Base-by-base conservation (phyloP, 495 filamentous ascomycete genomes). In the Darksidea phi region DNA sequence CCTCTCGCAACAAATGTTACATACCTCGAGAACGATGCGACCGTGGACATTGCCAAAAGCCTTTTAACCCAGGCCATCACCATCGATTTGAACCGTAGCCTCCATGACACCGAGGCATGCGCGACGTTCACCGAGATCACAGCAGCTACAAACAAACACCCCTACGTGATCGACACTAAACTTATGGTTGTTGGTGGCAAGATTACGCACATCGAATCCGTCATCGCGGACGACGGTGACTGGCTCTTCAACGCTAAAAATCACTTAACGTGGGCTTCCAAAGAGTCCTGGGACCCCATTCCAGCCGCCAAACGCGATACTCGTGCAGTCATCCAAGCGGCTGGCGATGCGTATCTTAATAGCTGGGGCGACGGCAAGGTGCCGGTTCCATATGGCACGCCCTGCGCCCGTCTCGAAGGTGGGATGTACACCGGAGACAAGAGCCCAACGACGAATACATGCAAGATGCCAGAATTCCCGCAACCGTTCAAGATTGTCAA, bases 361-460 rank as follows among this genome's bases (percentile, higher is more conserved):
- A 66, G 75, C 42, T 80, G 75, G 67, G 67, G 68, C 12, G 65
- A 80, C 58, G 70, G 67, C 13, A 72, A 21, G 18, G 69, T 78
- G 15, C 70, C 66, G 15, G 78, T 77, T 0, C 78, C 78, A 1
- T 78, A 75, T 52, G 77, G 77, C 1, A 77, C 69, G 10, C 78
- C 78, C 20, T 80, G 78, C 55, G 72, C 76, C 0, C 69, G 78
- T 1, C 71, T 81, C 58, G 78, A 81, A 57, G 78, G 78, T 8
- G 78, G 78, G 6, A 36, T 48, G 42, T 61, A 60, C 26, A 61
- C 63, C n/a, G 57, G 57, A 7, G 47, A 46, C 17, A 43, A 37
- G 20, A 43, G 18, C 3, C 38, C 60, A 49, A 28, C 8, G 0
- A 25, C 47, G 6, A 67, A 61, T 48, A 60, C 52, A 37, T 67